Conservation (phyloP, 2,329 filamentous ascomycete genomes). For the Fusarium virguliforme region DNA sequence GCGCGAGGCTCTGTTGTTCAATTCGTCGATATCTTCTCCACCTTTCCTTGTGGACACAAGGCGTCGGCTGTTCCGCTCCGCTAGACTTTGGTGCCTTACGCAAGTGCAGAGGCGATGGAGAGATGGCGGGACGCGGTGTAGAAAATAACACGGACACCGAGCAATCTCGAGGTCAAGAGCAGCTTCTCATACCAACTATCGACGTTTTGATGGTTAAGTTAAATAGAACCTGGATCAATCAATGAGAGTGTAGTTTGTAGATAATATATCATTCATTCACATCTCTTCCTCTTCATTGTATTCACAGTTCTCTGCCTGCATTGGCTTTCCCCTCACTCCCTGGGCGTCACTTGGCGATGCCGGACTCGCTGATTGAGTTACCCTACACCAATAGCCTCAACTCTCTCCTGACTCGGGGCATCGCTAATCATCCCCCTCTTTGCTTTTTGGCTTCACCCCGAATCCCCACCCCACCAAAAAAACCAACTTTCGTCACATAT, state of each 20-base stretch:
- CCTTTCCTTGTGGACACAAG: background rate
- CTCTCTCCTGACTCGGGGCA: constrained; percentile 36
- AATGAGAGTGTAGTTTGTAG: too few relatives aligned
- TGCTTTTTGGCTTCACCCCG: constrained; percentile 20
- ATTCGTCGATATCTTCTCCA: constrained; percentile 34
- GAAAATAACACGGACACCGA: too few relatives aligned
- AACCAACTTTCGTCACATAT: constrained; percentile 31
- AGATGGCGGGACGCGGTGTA: background rate
- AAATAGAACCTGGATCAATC: too few relatives aligned
- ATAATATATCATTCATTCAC: too few relatives aligned
- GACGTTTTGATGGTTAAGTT: too few relatives aligned
- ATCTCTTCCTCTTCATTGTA: too few relatives aligned
- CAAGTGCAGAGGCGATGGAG: constrained; percentile 30
- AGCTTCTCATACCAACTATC: too few relatives aligned
- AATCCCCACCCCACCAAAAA: constrained; percentile 38
- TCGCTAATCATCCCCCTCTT: constrained; percentile 5
- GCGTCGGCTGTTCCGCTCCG: constrained; percentile 23
- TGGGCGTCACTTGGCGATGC: background rate
- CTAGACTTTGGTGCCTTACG: constrained; percentile 39
- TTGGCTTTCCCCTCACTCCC: too few relatives aligned
- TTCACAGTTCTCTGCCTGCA: too few relatives aligned
- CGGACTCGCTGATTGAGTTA: constrained; percentile 14
- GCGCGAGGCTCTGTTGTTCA: constrained; percentile 22
- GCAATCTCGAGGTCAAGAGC: too few relatives aligned
- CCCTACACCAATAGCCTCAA: constrained; percentile 32